Conservation (phyloP, 176 grass and related monocot genomes). For the Lolium perenne region DNA sequence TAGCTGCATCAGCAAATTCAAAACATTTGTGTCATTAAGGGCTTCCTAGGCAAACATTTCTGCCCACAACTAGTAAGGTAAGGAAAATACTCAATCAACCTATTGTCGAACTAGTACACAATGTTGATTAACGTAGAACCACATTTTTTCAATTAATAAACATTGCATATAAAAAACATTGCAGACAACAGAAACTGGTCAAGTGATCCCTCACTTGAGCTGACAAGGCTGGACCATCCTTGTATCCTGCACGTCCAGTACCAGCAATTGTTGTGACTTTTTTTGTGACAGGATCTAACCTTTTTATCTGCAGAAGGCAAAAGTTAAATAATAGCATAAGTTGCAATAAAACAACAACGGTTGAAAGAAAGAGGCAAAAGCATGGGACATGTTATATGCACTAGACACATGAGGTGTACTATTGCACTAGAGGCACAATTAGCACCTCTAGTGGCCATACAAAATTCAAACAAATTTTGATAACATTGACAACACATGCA, state of each 20-base stretch:
- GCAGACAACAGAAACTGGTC: constrained; percentile 13
- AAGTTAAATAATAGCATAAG: constrained; percentile 32
- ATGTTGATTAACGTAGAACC: not conserved
- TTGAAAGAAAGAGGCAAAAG: constrained; percentile 23
- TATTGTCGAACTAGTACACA: constrained; percentile 21
- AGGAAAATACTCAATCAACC: constrained; percentile 13
- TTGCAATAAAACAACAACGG: not conserved
- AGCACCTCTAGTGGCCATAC: not conserved
- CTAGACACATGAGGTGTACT: not conserved
- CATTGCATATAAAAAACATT: constrained; percentile 9
- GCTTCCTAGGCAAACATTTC: constrained; percentile 25
- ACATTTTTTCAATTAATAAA: constrained; percentile 7
- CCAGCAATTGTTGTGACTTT: constrained; percentile 92
- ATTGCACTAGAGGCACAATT: constrained; percentile 10
- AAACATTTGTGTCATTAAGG: constrained; percentile 29
- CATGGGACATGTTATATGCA: constrained; percentile 11
- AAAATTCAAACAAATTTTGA: not conserved
- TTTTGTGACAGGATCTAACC: constrained; percentile 73
- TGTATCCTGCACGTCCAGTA: constrained; percentile 87
- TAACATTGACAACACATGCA: not conserved
- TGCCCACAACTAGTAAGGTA: constrained; percentile 20
- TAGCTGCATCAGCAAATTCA: constrained; percentile 64
- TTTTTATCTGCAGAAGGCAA: constrained; percentile 74
- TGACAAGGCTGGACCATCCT: constrained; percentile 72
- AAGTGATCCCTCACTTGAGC: constrained; percentile 71